phyloP scores from a whole-genome alignment of 2,329 filamentous ascomycete genomes.

The Xylariomycetidae sp. region DNA sequence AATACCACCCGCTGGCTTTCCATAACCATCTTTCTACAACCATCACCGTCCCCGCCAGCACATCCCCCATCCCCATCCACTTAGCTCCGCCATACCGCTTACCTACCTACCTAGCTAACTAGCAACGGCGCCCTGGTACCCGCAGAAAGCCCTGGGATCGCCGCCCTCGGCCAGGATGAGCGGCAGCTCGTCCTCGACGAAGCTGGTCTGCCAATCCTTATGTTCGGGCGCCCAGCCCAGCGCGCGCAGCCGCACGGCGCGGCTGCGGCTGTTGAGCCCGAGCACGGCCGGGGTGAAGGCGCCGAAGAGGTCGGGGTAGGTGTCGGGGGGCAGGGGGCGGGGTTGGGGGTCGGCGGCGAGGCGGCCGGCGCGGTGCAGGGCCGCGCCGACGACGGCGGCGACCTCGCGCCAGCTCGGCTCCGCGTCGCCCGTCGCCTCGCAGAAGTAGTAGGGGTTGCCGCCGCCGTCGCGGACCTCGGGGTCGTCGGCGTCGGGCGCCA shows the following conservation, averaged over 20 bases:
- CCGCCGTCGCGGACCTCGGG: constrained; percentile 27
- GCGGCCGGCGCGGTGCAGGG: too few species aligned
- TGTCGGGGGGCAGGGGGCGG: constrained; percentile 29
- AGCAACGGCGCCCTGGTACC: too few species aligned
- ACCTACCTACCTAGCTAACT: too few species aligned
- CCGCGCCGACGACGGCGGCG: constrained; percentile 30
- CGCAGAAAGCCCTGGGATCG: too few species aligned
- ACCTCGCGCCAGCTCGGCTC: constrained; percentile 38
- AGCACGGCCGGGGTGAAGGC: constrained; percentile 29
- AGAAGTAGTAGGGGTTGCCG: constrained; percentile 44
- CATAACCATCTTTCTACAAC: too few species aligned
- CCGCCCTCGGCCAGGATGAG: too few species aligned
- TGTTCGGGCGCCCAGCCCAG: constrained; percentile 40
- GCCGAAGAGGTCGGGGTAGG: constrained; percentile 35
- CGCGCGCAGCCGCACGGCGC: constrained; percentile 35
- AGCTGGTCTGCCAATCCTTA: constrained; percentile 33
- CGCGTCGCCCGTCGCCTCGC: constrained; percentile 32
- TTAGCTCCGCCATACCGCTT: too few species aligned
- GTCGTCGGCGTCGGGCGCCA: constrained; percentile 14
- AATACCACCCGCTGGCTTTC: too few species aligned
- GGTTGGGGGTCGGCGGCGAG: too few species aligned
- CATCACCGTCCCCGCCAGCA: too few species aligned
- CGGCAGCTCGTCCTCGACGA: constrained; percentile 36
- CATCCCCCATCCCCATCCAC: too few species aligned
- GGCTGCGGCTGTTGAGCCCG: constrained; percentile 36